These are phyloP conservation scores for Mortierella sp. DNA, from an alignment of 371 early-diverging fungal genomes.

Conservation along the genomic window DNA sequence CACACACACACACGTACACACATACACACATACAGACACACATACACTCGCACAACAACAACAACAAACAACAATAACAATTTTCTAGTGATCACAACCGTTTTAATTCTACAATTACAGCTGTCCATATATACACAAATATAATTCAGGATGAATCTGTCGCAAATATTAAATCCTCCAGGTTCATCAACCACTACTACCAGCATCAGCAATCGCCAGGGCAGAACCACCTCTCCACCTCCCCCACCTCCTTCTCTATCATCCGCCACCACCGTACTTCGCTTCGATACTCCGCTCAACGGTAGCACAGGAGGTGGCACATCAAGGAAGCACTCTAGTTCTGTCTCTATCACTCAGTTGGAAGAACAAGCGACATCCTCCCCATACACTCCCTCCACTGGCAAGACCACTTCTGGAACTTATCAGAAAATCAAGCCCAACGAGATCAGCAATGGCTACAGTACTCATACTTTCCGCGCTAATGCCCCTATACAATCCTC, in stretches of 20 bases:
- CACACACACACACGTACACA: too few relatives aligned
- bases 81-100: too few relatives aligned
- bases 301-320: conserved; percentile 2
- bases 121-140: background rate
- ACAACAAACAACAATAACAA: too few relatives aligned
- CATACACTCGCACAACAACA: too few relatives aligned
- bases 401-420: conserved; percentile 2
- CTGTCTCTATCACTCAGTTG: conserved; percentile 40
- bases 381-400: background rate
- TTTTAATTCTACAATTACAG: background rate
- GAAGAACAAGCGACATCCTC: conserved; percentile 17
- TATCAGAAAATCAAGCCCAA: conserved; percentile 32
- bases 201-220: conserved; percentile 9
- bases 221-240: conserved; percentile 18
- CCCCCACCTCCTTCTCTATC: conserved; percentile 5
- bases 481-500: conserved; percentile 3
- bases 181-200: conserved; percentile 14
- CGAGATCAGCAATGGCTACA: conserved; percentile 30
- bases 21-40: too few relatives aligned
- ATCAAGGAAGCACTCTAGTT: conserved; percentile 41
- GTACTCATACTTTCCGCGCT: conserved; percentile 41
- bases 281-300: conserved; percentile 11
- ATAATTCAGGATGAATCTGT: conserved; percentile 40
- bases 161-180: conserved; percentile 51
- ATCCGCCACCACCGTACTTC: conserved; percentile 11